phyloP scores from a whole-genome alignment of 192 early-diverging fungal genomes.

The Coemansia sp. region DNA sequence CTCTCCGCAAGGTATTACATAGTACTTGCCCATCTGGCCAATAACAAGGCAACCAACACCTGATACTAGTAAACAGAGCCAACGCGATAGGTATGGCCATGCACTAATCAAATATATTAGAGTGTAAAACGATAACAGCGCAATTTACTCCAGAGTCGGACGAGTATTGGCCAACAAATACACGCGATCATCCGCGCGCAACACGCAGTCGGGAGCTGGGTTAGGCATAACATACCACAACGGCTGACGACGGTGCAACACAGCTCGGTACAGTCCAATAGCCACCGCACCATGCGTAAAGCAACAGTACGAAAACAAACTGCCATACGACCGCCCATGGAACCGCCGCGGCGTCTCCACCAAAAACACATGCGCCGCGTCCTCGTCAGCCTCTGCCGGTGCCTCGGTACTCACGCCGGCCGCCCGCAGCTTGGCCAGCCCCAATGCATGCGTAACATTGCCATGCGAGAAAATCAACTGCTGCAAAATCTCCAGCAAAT shows the following conservation, averaged over 20 bases:
- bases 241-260: slow-evolving; percentile 54
- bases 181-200: slow-evolving; percentile 61
- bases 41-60: too few relatives aligned
- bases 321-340: slow-evolving; percentile 50
- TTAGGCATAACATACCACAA: slow-evolving; percentile 64
- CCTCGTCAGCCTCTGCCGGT: neutral
- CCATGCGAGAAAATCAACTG: slow-evolving; percentile 59
- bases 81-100: too few relatives aligned
- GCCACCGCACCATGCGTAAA: slow-evolving; percentile 54
- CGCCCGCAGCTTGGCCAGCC: slow-evolving; percentile 41
- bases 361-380: slow-evolving; percentile 41
- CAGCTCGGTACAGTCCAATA: slow-evolving; percentile 66
- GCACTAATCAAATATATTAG: too few relatives aligned
- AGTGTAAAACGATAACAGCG: slow-evolving; percentile 10
- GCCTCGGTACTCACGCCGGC: slow-evolving; percentile 17
- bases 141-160: slow-evolving; percentile 16
- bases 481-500: slow-evolving; percentile 61
- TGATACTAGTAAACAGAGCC: too few relatives aligned
- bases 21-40: too few relatives aligned
- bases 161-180: slow-evolving; percentile 53
- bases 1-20: too few relatives aligned
- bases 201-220: slow-evolving; percentile 48
- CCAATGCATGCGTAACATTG: slow-evolving; percentile 35
- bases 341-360: slow-evolving; percentile 52
- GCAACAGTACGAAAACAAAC: slow-evolving; percentile 56